Percentiles rank a stretch among this genome's conserved stretches.
phyloP scores from a whole-genome alignment of 192 early-diverging fungal genomes.

The Coemansia sp. region DNA sequence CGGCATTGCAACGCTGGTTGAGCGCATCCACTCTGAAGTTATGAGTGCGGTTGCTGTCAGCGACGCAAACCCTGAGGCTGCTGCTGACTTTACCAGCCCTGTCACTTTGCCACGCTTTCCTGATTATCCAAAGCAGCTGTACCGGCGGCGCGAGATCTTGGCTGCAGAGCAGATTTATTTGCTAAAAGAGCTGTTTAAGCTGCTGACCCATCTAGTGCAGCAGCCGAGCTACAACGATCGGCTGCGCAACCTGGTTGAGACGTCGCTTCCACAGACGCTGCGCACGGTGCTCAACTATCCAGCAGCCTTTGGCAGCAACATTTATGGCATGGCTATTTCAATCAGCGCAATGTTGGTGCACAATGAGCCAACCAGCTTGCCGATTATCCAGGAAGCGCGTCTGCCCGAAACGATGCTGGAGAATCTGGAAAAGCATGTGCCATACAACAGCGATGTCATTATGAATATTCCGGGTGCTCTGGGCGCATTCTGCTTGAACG shows the following conservation, averaged over 20 bases:
- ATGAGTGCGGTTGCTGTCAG: slow-evolving; percentile 25
- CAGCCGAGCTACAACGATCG: slow-evolving; percentile 86
- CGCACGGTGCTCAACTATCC: slow-evolving; percentile 71
- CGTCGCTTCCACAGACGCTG: slow-evolving; percentile 74
- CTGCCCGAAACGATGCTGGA: slow-evolving; percentile 82
- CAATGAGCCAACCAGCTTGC: slow-evolving; percentile 93
- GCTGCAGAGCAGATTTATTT: slow-evolving; percentile 73
- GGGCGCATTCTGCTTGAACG: slow-evolving; percentile 94
- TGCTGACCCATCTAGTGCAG: slow-evolving; percentile 92
- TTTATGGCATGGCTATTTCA: slow-evolving; percentile 87
- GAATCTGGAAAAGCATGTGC: slow-evolving; percentile 67
- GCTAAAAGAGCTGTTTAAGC: slow-evolving; percentile 87
- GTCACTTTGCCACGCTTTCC: slow-evolving; percentile 23
- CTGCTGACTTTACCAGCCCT: slow-evolving; percentile 45
- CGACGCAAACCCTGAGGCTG: slow-evolving; percentile 26
- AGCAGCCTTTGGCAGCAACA: slow-evolving; percentile 74
- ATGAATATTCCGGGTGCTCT: slow-evolving; percentile 86
- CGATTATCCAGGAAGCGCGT: slow-evolving; percentile 90
- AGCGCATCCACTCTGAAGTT: slow-evolving; percentile 67
- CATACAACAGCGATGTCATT: slow-evolving; percentile 77
- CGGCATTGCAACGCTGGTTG: slow-evolving; percentile 76
- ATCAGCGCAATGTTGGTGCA: slow-evolving; percentile 95
- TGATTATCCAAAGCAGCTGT: slow-evolving; percentile 36
- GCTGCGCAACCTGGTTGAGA: slow-evolving; percentile 93
- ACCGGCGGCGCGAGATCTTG: slow-evolving; percentile 54